A percentile compares a stretch with the other conserved stretches of the same genome.
Conservation (phyloP, 2,329 filamentous ascomycete species). For the Monilinia laxa region DNA sequence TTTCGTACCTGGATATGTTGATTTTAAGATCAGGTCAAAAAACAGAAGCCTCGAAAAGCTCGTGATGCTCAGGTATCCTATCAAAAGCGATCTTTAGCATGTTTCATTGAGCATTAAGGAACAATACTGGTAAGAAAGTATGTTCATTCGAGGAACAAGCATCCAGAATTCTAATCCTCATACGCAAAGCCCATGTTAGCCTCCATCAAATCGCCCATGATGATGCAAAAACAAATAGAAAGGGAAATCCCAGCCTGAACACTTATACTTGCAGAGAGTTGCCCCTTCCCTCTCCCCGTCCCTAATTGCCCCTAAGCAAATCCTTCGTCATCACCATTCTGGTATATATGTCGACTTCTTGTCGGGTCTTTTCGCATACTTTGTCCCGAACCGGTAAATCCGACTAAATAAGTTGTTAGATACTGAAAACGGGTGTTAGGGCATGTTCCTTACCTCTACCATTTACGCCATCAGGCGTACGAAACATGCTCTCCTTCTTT, state of each 20-base stretch:
- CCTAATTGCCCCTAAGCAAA: constrained; percentile 26
- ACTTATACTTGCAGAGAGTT: constrained; percentile 41
- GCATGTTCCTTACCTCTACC: constrained; percentile 66
- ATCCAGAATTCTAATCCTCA: constrained; percentile 28
- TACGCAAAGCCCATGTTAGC: constrained; percentile 44
- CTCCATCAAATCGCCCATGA: constrained; percentile 40
- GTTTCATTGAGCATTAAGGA: constrained; percentile 20
- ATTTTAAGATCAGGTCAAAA: constrained; percentile 12
- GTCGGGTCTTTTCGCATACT: constrained; percentile 90
- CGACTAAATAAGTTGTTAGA: constrained; percentile 60
- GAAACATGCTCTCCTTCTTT: constrained; percentile 97
- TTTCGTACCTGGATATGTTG: constrained; percentile 18
- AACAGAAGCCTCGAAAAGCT: neutral
- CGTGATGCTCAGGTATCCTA: constrained; percentile 23
- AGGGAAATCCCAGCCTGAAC: constrained; percentile 38
- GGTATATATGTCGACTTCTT: constrained; percentile 80
- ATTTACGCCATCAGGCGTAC: constrained; percentile 81
- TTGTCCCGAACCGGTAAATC: constrained; percentile 93
- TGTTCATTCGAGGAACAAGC: constrained; percentile 30
- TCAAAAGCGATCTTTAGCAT: constrained; percentile 26
- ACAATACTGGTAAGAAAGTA: constrained; percentile 23
- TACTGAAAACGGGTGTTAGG: constrained; percentile 33
- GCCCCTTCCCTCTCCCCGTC: constrained; percentile 40
- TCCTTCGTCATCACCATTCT: constrained; percentile 68
- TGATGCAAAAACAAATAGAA: constrained; percentile 27